Percentiles rank a stretch among this genome's conserved stretches.
Evolutionary conservation across 495 filamentous ascomycete species (phyloP).

Genomic region (Hypomontagnella submonticulosa): DNA sequence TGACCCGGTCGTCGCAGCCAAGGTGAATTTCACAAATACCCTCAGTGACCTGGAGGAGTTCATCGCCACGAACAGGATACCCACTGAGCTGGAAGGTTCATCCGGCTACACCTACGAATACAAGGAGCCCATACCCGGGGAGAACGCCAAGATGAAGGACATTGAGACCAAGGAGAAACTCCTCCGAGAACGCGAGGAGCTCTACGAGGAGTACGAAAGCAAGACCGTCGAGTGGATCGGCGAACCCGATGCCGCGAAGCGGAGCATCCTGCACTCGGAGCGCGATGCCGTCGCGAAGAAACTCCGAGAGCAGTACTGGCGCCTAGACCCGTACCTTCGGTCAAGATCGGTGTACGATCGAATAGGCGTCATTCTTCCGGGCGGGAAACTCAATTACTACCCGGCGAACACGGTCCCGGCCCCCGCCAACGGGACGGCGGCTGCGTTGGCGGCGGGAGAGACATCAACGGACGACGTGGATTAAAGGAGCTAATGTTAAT

Average conservation of each 20-base stretch:
- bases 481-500: constrained; percentile 49
- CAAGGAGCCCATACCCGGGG: constrained; percentile 75
- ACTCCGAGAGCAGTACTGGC: constrained; percentile 85
- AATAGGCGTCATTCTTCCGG: constrained; percentile 71
- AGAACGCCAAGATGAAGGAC: constrained; percentile 80
- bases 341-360: constrained; percentile 80
- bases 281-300: constrained; percentile 66
- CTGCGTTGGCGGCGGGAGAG: constrained; percentile 49
- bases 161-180: constrained; percentile 68
- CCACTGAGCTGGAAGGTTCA: constrained; percentile 81
- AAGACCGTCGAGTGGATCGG: constrained; percentile 76
- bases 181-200: constrained; percentile 64
- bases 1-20: constrained; percentile 93
- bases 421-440: constrained; percentile 37
- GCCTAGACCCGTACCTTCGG: constrained; percentile 78
- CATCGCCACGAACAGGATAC: constrained; percentile 75
- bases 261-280: constrained; percentile 53
- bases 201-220: constrained; percentile 77
- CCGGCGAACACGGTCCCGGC: constrained; percentile 52
- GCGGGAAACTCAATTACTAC: constrained; percentile 77
- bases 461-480: constrained; percentile 66
- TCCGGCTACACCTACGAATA: constrained; percentile 86
- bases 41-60: constrained; percentile 81
- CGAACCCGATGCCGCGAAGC: constrained; percentile 49
- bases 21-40: constrained; percentile 94